Conservation (phyloP, 2,329 filamentous ascomycete species). For the Juglanconis sp. region DNA sequence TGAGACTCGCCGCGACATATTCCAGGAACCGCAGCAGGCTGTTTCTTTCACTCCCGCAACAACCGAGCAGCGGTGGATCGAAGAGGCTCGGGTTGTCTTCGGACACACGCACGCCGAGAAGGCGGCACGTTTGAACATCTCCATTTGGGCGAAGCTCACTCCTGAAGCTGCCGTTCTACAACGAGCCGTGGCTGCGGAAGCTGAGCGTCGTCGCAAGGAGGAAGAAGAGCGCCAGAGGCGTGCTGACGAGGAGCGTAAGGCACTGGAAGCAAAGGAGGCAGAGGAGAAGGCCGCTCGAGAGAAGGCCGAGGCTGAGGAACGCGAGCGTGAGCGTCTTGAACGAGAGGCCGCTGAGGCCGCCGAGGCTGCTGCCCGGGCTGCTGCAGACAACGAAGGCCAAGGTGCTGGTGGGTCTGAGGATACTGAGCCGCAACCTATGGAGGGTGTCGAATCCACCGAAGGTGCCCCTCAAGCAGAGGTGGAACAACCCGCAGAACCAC, state of each 20-base stretch:
- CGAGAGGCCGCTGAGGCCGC: slow-evolving; percentile 60
- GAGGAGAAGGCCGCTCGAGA: slow-evolving; percentile 65
- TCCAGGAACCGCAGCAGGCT: slow-evolving; percentile 67
- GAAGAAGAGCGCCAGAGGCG: slow-evolving; percentile 59
- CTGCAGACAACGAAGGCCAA: slow-evolving; percentile 24
- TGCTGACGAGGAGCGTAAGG: slow-evolving; percentile 63
- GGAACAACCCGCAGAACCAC: slow-evolving; percentile 42
- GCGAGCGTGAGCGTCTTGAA: slow-evolving; percentile 54
- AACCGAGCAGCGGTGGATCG: slow-evolving; percentile 78
- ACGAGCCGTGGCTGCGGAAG: slow-evolving; percentile 51
- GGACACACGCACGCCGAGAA: slow-evolving; percentile 66
- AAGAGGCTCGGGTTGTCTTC: slow-evolving; percentile 86
- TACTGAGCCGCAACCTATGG: slow-evolving; percentile 38
- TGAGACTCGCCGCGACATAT: slow-evolving; percentile 47
- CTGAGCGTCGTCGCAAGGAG: slow-evolving; percentile 49
- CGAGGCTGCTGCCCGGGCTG: slow-evolving; percentile 45
- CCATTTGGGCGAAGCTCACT: slow-evolving; percentile 70
- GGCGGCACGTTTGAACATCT: slow-evolving; percentile 62
- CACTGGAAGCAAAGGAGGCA: slow-evolving; percentile 68
- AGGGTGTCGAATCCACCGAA: slow-evolving; percentile 64
- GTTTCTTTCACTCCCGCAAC: slow-evolving; percentile 70
- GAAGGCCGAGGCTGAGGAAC: slow-evolving; percentile 68
- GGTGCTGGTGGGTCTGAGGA: slow-evolving; percentile 42
- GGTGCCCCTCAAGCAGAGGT: slow-evolving; percentile 28
- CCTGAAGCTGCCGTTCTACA: slow-evolving; percentile 67